Evolutionary conservation across 192 early-diverging fungal genomes (phyloP), one percentile per base, ranked within the genome.

Genomic region (Entomortierella chlamydospora): DNA sequence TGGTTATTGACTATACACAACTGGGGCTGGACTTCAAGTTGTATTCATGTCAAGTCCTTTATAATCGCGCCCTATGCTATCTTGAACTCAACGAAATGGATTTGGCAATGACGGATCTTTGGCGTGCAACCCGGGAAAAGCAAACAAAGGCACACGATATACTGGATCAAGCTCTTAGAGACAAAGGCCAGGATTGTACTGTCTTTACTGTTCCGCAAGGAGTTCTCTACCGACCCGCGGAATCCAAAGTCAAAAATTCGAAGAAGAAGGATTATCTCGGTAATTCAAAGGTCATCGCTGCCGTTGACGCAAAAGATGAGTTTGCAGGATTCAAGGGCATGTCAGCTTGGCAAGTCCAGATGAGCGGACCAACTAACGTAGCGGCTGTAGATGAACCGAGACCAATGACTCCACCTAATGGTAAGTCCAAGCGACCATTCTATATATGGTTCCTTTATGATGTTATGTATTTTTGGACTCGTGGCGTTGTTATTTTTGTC

Each of bases 1-100:
- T 90, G 63, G 88, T 93, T 52, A 97, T 99, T 62, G 96, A 99
- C 83, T 99, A 99, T 81, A 90, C 90, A 72, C 98, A 99, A 76
- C 85, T 99, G 31, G 97, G 97, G 1, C 88, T 98, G 37, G 87
- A 91, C 26, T 97, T 92, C 86, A 94, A 95, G 73, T 88, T 99
- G 26, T 96, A 94, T 72, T 82, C 91, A 2, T 97, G 93, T 78
- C 93, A 99, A 83, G 90, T 97, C n/a, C 73, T 94, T 57, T 98
- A 96, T 87, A 98, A 98, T 81, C 90, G 94, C 13, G 96, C 91
- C 0, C 85, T 99, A n/a, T 94, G 93, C 80, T 89, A 89, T 67
- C 88, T 95, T 25, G 93, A 92, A 39, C 64, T 95, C 45, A 90
- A 90, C 4, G 84, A 96, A 64, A 89, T 90, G 55, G 83, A 91